Evolutionary conservation across 805 yeast genomes (phyloP), one percentile per base, ranked within the genome.

Genomic region (Candida endomychidarum): DNA sequence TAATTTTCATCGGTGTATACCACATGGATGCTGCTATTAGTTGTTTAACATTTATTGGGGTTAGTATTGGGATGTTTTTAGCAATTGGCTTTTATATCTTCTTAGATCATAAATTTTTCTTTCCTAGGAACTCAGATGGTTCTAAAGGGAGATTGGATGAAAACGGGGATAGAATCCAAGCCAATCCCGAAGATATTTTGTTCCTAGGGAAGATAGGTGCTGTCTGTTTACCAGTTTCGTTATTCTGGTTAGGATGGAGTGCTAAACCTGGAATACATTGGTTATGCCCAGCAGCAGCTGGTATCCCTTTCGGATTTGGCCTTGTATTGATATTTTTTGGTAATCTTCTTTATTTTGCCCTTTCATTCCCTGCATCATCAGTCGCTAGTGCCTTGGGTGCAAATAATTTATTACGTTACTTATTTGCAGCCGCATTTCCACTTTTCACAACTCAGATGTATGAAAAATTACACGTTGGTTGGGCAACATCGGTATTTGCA

Each of bases 351-450:
- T 86, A 85, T 57, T 82, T 85, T 60, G 67, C 85, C 23, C 71
- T 80, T 72, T 60, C 84, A 4, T 86, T 80, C 59, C 91, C 93
- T 19, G 88, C 91, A 34, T 61, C 80, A 23, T 74, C 75, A 22
- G 83, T 87, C 16, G 96, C 96, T 0, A 81, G 91, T n/a, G 91
- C 95, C 3, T 61, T 87, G 45, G 96, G 96, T 24, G 96, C 96
- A 11, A 89, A 88, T 63, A 86, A 86, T 58, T 68, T 89, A 54
- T 61, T 82, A 42, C 77, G 96, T 64, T 87, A 86, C 56, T 50
- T 82, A 22, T 58, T 84, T 45, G 87, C 95, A 8, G 80, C 87
- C 4, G 86, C 81, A 15, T 82, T 89, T 72, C 96, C 96, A 41
- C 69, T 89, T 43, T 88, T 89, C 64, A 85, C 89, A 1, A 76